phyloP scores from a whole-genome alignment of 306 rosid species.

The Medicago ruthenica region DNA sequence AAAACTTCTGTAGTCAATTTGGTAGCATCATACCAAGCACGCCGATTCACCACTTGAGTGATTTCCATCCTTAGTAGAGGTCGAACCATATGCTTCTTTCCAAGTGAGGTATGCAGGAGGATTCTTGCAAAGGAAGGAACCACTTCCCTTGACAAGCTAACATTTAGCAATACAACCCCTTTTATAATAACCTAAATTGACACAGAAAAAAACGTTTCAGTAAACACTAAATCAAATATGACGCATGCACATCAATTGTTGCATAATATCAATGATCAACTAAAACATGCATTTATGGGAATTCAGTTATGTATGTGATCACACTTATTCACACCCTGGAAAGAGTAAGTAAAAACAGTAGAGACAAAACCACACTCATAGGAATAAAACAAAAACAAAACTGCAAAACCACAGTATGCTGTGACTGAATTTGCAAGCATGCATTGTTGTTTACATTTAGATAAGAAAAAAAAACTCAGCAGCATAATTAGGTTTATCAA shows the following conservation, averaged over 20 bases:
- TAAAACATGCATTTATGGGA: conserved; percentile 17
- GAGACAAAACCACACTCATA: not conserved
- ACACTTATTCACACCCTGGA: not conserved
- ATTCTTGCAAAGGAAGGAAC: conserved; percentile 96
- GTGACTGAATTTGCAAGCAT: conserved; percentile 18
- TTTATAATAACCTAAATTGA: conserved; percentile 67
- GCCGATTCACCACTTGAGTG: conserved; percentile 89
- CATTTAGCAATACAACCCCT: conserved; percentile 79
- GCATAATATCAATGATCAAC: conserved; percentile 3
- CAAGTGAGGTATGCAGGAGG: conserved; percentile 86
- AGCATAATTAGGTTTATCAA: conserved; percentile 10
- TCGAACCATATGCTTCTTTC: conserved; percentile 92
- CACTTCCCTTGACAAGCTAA: conserved; percentile 85
- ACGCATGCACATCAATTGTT: not conserved
- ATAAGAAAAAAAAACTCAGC: not conserved
- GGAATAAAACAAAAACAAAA: not conserved
- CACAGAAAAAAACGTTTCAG: not conserved
- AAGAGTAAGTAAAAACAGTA: not conserved
- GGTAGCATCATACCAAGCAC: conserved; percentile 83
- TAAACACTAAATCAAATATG: not conserved
- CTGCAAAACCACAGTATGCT: not conserved
- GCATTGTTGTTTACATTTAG: not conserved
- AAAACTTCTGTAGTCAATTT: conserved; percentile 79
- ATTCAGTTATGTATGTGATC: conserved; percentile 6
- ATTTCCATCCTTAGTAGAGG: conserved; percentile 87